Percentiles rank a stretch among this genome's conserved stretches.
phyloP scores from a whole-genome alignment of 305 asterid species.

The Plantago coronopus region DNA sequence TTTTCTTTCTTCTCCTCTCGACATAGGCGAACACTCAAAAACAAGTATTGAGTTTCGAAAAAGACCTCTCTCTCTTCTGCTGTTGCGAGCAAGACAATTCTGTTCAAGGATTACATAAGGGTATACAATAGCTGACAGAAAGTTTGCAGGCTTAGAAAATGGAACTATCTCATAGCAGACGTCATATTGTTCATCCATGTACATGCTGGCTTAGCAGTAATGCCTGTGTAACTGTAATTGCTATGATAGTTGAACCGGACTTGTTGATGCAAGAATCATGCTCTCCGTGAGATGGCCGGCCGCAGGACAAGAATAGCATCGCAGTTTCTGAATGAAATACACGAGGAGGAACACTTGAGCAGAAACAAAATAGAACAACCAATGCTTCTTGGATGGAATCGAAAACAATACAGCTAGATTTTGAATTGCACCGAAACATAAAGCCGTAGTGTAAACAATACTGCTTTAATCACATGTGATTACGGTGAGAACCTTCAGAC shows the following conservation, averaged over 20 bases:
- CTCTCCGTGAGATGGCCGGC: slow-evolving; percentile 64
- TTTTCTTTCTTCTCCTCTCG: too few relatives aligned
- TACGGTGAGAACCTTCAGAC: too few relatives aligned
- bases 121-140: slow-evolving; percentile 65
- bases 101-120: slow-evolving; percentile 78
- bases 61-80: too few relatives aligned
- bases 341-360: neutral
- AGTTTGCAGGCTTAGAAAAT: slow-evolving; percentile 72
- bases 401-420: too few relatives aligned
- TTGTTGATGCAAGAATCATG: slow-evolving; percentile 62
- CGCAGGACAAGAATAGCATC: slow-evolving; percentile 76
- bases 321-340: slow-evolving; percentile 13
- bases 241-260: slow-evolving; percentile 67
- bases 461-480: too few relatives aligned
- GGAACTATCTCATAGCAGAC: slow-evolving; percentile 93
- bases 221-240: slow-evolving; percentile 52
- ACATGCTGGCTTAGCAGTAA: slow-evolving; percentile 49
- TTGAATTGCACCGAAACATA: too few relatives aligned
- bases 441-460: too few relatives aligned
- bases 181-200: slow-evolving; percentile 64
- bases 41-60: too few relatives aligned
- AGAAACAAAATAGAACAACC: too few relatives aligned
- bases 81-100: slow-evolving; percentile 66
- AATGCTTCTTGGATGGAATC: too few relatives aligned
- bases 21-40: too few relatives aligned